These are phyloP conservation scores for Ilex paraguariensis DNA, from an alignment of 305 asterid species.

Conservation along the genomic window DNA sequence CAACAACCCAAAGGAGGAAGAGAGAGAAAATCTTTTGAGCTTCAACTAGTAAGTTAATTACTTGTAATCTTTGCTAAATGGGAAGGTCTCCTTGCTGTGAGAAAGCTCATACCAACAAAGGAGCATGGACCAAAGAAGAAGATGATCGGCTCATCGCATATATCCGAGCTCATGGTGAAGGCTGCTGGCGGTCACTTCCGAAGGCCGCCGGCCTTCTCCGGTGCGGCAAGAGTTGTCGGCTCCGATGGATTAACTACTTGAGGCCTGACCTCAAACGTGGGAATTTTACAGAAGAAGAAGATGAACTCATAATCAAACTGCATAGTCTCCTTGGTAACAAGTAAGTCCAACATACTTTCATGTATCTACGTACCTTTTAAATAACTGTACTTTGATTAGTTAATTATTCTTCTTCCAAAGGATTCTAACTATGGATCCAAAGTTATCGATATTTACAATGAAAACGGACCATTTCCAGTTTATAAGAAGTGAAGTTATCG, in stretches of 20 bases:
- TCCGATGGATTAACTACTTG: conserved; percentile 68
- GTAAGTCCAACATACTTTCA: conserved; percentile 22
- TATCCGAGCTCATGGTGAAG: conserved; percentile 62
- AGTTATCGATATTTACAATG: too few species aligned
- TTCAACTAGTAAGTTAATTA: too few species aligned
- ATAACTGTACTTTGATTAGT: too few species aligned
- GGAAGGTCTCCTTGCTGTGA: conserved; percentile 80
- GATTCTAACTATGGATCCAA: too few species aligned
- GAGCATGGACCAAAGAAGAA: conserved; percentile 76
- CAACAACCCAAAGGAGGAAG: conserved; percentile 2
- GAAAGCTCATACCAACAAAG: conserved; percentile 73
- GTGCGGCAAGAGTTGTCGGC: conserved; percentile 80
- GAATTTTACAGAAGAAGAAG: conserved; percentile 66
- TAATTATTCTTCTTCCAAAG: too few species aligned
- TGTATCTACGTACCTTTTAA: too few species aligned
- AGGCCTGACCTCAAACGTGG: conserved; percentile 75
- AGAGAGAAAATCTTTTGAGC: background rate
- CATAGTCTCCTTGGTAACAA: conserved; percentile 75
- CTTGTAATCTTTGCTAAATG: conserved; percentile 1
- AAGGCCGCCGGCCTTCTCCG: conserved; percentile 76
- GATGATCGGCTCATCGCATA: conserved; percentile 58
- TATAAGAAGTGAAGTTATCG: too few species aligned
- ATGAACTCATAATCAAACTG: conserved; percentile 67
- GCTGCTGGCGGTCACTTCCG: conserved; percentile 75
- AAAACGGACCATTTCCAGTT: too few species aligned